Evolutionary conservation across 2,329 filamentous ascomycete genomes (phyloP).

Genomic region (Escovopsis sp.): DNA sequence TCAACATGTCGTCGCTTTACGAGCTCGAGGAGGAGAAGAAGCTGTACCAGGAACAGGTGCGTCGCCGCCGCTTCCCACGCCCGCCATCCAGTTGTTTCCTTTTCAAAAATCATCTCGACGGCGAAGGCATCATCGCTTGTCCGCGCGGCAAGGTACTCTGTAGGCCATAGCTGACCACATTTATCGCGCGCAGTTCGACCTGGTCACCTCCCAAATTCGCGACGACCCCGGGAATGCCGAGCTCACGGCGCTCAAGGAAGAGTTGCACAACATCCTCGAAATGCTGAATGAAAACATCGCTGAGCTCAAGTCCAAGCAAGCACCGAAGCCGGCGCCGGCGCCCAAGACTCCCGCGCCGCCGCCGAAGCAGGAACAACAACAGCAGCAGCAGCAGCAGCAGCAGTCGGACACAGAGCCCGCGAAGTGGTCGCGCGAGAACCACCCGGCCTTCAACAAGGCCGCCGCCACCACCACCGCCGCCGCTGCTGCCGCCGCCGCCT

Average conservation of each 20-base stretch:
- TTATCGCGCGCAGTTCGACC: conserved; percentile 47
- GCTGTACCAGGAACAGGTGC: conserved; percentile 43
- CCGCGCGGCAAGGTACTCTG: background rate
- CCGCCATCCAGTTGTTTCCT: background rate
- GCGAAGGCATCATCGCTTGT: background rate
- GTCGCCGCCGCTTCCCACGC: conserved; percentile 6
- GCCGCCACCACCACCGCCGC: no score
- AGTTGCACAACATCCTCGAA: conserved; percentile 70
- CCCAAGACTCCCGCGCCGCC: conserved; percentile 20
- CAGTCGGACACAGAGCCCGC: conserved; percentile 33
- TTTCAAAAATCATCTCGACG: background rate
- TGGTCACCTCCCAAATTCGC: conserved; percentile 59
- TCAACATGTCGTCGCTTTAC: conserved; percentile 18
- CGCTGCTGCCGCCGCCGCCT: conserved; percentile 1
- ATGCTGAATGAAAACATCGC: conserved; percentile 68
- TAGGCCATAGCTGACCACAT: conserved; percentile 7
- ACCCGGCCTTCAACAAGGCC: conserved; percentile 55
- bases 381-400: background rate
- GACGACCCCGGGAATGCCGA: conserved; percentile 70
- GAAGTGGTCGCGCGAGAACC: conserved; percentile 70
- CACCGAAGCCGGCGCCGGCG: conserved; percentile 27
- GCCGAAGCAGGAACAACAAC: background rate
- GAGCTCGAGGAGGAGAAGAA: conserved; percentile 37
- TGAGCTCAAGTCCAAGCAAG: conserved; percentile 49
- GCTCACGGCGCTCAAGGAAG: conserved; percentile 60